A percentile compares a stretch with the other conserved stretches of the same genome.
phyloP scores from a whole-genome alignment of 2,329 filamentous ascomycete species.

The Epichloe amarillans region DNA sequence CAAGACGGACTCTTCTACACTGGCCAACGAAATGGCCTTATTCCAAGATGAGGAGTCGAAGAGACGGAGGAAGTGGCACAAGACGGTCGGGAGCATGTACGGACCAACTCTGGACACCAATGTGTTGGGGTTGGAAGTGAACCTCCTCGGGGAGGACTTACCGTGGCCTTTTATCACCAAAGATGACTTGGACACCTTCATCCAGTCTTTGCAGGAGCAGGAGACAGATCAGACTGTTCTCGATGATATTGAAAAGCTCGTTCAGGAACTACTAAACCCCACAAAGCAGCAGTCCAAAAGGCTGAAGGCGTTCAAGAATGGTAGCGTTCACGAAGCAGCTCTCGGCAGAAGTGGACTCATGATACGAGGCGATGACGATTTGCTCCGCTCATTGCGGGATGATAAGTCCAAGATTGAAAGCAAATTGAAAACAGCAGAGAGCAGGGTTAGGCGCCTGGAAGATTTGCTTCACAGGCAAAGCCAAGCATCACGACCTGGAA shows the following conservation, averaged over 20 bases:
- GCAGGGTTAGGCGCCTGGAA: constrained; percentile 79
- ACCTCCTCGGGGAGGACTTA: constrained; percentile 63
- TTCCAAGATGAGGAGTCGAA: constrained; percentile 90
- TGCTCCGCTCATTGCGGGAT: constrained; percentile 62
- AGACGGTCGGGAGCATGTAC: constrained; percentile 64
- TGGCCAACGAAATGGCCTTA: constrained; percentile 85
- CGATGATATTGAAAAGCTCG: constrained; percentile 59
- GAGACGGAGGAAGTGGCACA: constrained; percentile 79
- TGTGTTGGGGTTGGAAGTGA: constrained; percentile 71
- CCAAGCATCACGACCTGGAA: constrained; percentile 41
- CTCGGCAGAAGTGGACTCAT: constrained; percentile 78
- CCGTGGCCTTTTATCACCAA: constrained; percentile 68
- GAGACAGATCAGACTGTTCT: constrained; percentile 53
- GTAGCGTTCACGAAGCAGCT: constrained; percentile 82
- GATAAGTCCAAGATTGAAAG: constrained; percentile 66
- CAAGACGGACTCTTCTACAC: constrained; percentile 67
- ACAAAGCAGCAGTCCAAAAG: constrained; percentile 78
- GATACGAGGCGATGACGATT: constrained; percentile 76
- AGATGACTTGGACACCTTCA: constrained; percentile 63
- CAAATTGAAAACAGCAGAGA: constrained; percentile 71
- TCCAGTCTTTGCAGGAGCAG: constrained; percentile 50
- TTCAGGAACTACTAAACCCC: constrained; percentile 67
- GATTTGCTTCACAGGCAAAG: constrained; percentile 80
- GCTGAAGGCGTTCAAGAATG: constrained; percentile 90
- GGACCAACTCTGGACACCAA: constrained; percentile 54